Evolutionary conservation across 225 moss, liverwort and hornwort species (phyloP).

Genomic region (Takakia lepidozioides): DNA sequence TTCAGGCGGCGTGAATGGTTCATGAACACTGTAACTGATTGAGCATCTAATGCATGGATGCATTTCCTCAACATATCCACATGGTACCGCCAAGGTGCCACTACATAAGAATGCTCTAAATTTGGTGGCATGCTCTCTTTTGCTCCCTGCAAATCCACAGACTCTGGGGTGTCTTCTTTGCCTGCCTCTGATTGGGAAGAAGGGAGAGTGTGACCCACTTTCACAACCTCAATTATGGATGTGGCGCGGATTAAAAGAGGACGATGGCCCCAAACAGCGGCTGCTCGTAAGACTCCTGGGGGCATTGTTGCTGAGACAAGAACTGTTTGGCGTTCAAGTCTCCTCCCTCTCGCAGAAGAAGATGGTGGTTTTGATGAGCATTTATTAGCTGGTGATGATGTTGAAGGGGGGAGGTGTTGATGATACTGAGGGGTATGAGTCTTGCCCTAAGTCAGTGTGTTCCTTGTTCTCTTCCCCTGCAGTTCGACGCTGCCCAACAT

Average conservation of each 20-base stretch:
- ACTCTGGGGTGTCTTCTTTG: conserved; percentile 14
- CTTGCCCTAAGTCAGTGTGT: too few species aligned
- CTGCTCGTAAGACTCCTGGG: conserved; percentile 75
- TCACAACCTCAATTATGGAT: conserved; percentile 70
- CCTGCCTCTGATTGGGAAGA: conserved; percentile 18
- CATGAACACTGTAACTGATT: conserved; percentile 84
- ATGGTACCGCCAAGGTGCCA: conserved; percentile 73
- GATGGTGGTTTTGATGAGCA: too few species aligned
- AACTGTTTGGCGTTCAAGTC: conserved; percentile 86
- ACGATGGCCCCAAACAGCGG: conserved; percentile 80
- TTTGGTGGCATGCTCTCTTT: conserved; percentile 91
- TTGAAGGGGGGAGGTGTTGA: too few species aligned
- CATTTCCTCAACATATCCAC: conserved; percentile 85
- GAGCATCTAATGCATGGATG: conserved; percentile 74
- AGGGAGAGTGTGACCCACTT: conserved; percentile 20
- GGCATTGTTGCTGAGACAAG: conserved; percentile 99
- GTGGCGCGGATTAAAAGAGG: conserved; percentile 85
- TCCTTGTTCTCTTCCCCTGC: conserved; percentile 1
- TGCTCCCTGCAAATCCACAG: conserved; percentile 62
- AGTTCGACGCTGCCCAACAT: conserved; percentile 77
- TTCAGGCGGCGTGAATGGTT: conserved; percentile 85
- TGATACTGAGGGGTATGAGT: too few species aligned
- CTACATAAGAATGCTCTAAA: conserved; percentile 71
- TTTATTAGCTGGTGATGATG: too few species aligned
- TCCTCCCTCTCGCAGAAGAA: conserved; percentile 39